Evolutionary conservation across 176 grass and related monocot species (phyloP).

Genomic region (Themeda triandra): DNA sequence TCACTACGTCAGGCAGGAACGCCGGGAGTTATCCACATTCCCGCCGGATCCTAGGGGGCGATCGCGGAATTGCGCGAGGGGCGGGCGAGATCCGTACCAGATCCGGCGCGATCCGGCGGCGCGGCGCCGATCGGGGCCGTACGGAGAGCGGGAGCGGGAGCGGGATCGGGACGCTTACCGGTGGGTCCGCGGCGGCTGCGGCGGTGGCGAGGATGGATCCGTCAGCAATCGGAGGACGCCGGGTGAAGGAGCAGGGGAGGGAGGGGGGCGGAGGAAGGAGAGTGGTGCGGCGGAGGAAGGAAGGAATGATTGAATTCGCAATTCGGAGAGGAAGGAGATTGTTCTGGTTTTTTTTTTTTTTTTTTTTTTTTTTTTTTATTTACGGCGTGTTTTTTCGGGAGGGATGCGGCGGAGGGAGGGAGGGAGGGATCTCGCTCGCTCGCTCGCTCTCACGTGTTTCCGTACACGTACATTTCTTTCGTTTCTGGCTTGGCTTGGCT

Average conservation of each 20-base stretch:
- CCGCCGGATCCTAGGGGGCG: slow-evolving; percentile 35
- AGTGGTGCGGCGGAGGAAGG: background rate
- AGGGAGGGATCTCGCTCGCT: too few relatives aligned
- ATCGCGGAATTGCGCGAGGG: slow-evolving; percentile 23
- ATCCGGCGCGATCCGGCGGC: slow-evolving; percentile 34
- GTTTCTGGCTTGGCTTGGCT: too few relatives aligned
- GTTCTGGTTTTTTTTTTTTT: too few relatives aligned
- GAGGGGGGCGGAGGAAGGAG: too few relatives aligned
- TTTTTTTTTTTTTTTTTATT: too few relatives aligned
- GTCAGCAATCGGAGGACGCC: background rate
- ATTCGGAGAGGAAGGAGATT: too few relatives aligned
- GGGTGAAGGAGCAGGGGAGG: background rate
- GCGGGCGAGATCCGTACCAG: slow-evolving; percentile 34
- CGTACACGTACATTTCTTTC: too few relatives aligned
- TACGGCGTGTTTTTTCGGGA: too few relatives aligned
- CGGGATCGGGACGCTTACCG: slow-evolving; percentile 32
- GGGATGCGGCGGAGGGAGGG: too few relatives aligned
- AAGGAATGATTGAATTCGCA: too few relatives aligned
- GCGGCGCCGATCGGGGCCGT: slow-evolving; percentile 3
- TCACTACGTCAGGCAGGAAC: slow-evolving; percentile 16
- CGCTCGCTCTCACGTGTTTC: too few relatives aligned
- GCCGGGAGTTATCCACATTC: slow-evolving; percentile 29
- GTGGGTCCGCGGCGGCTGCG: background rate
- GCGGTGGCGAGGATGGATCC: slow-evolving; percentile 5
- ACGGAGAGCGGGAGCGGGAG: background rate